phyloP scores from a whole-genome alignment of 2,329 filamentous ascomycete genomes.

The Aspergillus sp. region DNA sequence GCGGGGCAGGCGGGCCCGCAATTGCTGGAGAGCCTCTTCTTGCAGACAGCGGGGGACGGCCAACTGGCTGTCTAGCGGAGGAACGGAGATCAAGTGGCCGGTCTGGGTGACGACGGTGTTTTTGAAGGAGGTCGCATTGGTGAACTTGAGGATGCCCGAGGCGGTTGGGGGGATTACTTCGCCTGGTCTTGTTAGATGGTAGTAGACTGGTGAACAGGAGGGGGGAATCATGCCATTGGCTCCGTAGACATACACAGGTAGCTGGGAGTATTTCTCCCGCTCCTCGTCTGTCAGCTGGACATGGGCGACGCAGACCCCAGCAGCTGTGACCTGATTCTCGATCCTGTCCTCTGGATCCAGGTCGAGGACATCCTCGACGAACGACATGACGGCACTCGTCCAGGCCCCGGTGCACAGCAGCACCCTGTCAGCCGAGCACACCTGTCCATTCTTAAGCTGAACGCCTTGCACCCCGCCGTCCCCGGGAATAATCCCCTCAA shows the following conservation, averaged over 20 bases:
- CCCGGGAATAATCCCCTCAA: conserved; percentile 35
- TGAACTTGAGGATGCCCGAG: conserved; percentile 51
- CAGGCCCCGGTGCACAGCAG: conserved; percentile 50
- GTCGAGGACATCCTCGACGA: conserved; percentile 35
- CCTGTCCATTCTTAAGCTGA: conserved; percentile 37
- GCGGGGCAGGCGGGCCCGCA: conserved; percentile 17
- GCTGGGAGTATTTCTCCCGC: conserved; percentile 38
- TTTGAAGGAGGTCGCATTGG: conserved; percentile 50
- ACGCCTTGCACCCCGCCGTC: conserved; percentile 37
- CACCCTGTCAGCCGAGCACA: conserved; percentile 44
- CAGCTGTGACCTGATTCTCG: conserved; percentile 48
- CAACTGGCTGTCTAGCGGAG: conserved; percentile 38
- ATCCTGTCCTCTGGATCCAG: conserved; percentile 41
- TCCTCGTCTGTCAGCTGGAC: conserved; percentile 45
- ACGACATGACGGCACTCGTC: conserved; percentile 46
- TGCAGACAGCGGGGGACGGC: conserved; percentile 34
- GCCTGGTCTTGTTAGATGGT: conserved; percentile 8
- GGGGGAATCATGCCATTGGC: conserved; percentile 23
- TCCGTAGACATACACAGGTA: conserved; percentile 47
- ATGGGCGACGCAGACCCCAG: conserved; percentile 52
- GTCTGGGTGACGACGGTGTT: conserved; percentile 42
- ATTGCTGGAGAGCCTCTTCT: conserved; percentile 26
- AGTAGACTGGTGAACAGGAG: neutral
- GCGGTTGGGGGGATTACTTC: conserved; percentile 42
- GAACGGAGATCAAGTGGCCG: conserved; percentile 45